Conservation (phyloP, 371 early-diverging fungal species). For the Fennellomyces sp. region DNA sequence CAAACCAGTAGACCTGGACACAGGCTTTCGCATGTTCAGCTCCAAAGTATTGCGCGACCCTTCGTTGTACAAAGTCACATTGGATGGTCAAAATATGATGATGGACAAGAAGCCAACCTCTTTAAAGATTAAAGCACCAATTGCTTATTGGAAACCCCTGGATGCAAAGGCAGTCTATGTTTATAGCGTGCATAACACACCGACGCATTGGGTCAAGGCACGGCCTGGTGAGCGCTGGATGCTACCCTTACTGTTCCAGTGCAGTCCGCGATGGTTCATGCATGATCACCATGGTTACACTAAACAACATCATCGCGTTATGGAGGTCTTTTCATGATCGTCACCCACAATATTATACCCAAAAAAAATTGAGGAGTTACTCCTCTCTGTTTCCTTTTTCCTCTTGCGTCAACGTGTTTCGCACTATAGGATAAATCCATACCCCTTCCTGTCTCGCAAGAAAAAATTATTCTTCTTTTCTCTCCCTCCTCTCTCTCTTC, state of each 20-base stretch:
- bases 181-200: neutral
- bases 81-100: neutral
- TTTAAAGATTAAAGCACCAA: neutral
- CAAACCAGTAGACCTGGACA: neutral
- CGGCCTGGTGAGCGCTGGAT: neutral
- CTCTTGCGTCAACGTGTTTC: no score
- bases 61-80: neutral
- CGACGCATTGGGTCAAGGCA: neutral
- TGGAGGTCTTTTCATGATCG: neutral
- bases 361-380: neutral
- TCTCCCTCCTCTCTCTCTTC: neutral
- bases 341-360: neutral
- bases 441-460: no score
- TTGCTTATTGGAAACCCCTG: neutral
- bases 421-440: no score
- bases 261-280: neutral
- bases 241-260: neutral
- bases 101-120: neutral
- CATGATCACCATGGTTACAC: slow-evolving; percentile 3
- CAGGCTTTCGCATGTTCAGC: neutral
- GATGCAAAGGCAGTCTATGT: neutral
- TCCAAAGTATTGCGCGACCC: slow-evolving; percentile 7
- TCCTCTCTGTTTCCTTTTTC: neutral
- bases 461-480: no score
- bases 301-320: neutral